A percentile compares a stretch with the other conserved stretches of the same genome.
Conservation (phyloP, 129 eudicot genomes). For the Artemisia argyi region DNA sequence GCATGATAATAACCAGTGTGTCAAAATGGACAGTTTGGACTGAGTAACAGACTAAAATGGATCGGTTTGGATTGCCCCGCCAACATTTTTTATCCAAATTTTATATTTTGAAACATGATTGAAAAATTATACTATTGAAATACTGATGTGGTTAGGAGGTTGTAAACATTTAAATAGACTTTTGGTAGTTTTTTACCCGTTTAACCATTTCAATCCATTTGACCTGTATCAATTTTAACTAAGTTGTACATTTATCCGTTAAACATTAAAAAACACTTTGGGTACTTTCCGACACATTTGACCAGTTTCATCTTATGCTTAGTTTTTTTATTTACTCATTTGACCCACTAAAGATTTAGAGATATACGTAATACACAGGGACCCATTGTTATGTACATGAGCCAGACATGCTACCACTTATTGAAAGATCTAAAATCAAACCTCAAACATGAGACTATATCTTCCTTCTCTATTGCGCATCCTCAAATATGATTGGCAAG, state of each 20-base stretch:
- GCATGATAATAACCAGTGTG: neutral
- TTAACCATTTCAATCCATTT: neutral
- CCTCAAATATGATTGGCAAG: slow-evolving; percentile 93
- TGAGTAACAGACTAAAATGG: slow-evolving; percentile 3
- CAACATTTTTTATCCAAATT: neutral
- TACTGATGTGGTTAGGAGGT: neutral
- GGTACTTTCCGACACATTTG: neutral
- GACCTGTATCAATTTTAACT: neutral
- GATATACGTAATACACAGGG: neutral
- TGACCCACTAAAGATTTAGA: neutral
- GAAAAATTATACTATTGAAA: neutral
- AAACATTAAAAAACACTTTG: neutral
- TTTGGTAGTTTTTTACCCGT: neutral
- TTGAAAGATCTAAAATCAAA: slow-evolving; percentile 28
- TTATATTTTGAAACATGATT: neutral
- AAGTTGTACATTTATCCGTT: neutral
- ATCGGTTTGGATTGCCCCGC: neutral
- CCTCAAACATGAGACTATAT: slow-evolving; percentile 99
- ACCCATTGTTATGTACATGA: neutral
- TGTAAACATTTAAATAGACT: neutral
- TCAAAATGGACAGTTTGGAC: slow-evolving; percentile 1
- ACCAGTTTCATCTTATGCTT: neutral
- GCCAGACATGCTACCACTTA: neutral
- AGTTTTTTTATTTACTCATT: neutral
- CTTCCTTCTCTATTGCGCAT: slow-evolving; percentile 96